phyloP scores from a whole-genome alignment of 1,284 basidiomycete genomes.

The Cutaneotrichosporon sp. region DNA sequence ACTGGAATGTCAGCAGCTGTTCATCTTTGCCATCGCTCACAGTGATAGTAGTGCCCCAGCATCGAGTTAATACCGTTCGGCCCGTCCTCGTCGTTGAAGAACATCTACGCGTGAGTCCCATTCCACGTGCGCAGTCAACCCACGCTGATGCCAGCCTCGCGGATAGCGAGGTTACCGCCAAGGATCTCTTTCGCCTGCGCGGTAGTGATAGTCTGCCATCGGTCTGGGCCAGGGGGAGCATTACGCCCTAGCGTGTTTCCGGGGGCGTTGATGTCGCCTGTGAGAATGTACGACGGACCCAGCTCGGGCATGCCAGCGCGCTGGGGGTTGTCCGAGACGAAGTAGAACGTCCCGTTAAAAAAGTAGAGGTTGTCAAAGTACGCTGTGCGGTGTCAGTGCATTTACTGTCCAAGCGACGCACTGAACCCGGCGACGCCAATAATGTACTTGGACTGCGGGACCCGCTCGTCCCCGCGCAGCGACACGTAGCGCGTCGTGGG shows the following conservation, averaged over 20 bases:
- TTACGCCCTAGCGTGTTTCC: neutral
- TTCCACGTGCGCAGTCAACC: neutral
- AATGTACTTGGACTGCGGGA: slow-evolving; percentile 18
- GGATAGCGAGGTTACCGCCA: slow-evolving; percentile 18
- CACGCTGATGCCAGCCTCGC: slow-evolving; percentile 23
- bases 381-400: slow-evolving; percentile 8
- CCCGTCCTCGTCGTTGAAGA: slow-evolving; percentile 15
- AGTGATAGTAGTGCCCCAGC: slow-evolving; percentile 33
- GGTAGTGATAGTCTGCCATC: neutral
- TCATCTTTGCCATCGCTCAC: slow-evolving; percentile 13
- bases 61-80: slow-evolving; percentile 12
- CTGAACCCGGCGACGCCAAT: slow-evolving; percentile 29
- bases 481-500: too few relatives aligned
- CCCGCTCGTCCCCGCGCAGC: too few relatives aligned
- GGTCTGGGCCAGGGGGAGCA: neutral
- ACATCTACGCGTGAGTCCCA: slow-evolving; percentile 11
- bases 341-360: slow-evolving; percentile 32
- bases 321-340: slow-evolving; percentile 30
- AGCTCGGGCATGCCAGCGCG: slow-evolving; percentile 23
- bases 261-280: slow-evolving; percentile 3
- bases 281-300: slow-evolving; percentile 3
- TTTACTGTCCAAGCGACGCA: slow-evolving; percentile 14
- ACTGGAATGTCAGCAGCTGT: slow-evolving; percentile 13
- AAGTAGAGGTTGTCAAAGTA: slow-evolving; percentile 57
- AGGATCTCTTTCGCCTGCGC: slow-evolving; percentile 9